These are phyloP conservation scores for Lonicera japonica DNA, from an alignment of 129 eudicot species.

Conservation along the genomic window DNA sequence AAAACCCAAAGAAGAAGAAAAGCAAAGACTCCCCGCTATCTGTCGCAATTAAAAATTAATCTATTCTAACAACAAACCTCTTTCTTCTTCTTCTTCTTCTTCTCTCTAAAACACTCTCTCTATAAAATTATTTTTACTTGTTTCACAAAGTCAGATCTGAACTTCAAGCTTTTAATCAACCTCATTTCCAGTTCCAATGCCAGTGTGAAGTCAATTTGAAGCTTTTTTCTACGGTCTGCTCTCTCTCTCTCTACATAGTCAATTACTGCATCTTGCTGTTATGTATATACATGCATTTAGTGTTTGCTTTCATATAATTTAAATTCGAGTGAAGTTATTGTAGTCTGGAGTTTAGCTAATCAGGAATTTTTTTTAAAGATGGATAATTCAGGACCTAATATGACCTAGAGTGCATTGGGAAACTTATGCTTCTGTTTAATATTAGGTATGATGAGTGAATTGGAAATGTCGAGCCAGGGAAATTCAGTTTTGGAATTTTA, in stretches of 20 bases:
- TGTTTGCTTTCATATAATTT: background rate
- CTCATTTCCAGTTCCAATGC: background rate
- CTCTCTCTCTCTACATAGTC: background rate
- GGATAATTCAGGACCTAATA: background rate
- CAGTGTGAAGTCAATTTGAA: background rate
- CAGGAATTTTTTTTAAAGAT: background rate
- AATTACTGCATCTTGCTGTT: background rate
- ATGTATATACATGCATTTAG: background rate
- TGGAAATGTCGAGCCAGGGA: no score
- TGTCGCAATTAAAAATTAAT: background rate
- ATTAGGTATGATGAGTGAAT: no score
- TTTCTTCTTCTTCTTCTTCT: no score
- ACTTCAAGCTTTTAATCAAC: background rate
- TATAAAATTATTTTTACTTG: background rate
- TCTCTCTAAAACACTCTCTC: background rate
- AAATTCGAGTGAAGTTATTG: background rate
- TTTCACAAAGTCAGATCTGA: constrained; percentile 7
- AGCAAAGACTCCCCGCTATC: background rate
- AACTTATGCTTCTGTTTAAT: no score
- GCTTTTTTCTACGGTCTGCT: constrained; percentile 1
- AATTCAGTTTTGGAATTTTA: no score
- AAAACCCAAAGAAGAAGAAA: no score
- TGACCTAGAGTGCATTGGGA: no score
- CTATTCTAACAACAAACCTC: background rate
- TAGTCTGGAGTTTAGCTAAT: background rate